Base-by-base conservation (phyloP, 768 basidiomycete species). In the Naganishia antarctica region DNA sequence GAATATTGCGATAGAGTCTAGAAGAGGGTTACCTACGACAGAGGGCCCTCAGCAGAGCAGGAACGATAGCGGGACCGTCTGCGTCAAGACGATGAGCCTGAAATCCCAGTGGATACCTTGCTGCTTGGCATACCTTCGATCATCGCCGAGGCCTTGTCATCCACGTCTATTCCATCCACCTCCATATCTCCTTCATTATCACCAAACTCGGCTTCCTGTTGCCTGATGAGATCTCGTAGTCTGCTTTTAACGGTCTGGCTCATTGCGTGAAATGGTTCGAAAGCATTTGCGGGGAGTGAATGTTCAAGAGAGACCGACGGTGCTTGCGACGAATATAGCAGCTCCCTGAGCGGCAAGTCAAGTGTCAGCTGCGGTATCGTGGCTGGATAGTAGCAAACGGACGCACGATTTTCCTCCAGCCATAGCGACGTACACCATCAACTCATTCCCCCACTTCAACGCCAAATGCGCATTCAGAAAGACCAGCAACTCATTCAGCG, bases 391-490 rank as follows among this genome's bases (percentile, higher is more conserved):
- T n/a, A n/a, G n/a, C n/a, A n/a, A n/a, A n/a, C n/a, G n/a, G n/a
- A n/a, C 69, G 68, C 58, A 73, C 70, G 73, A 70, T 65, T 61
- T 66, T 4, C 77, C 75, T 0, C 72, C 69, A 28, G 61, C 51
- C 61, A 66, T 71, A 4, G 93, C 94, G 8, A 85, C 94, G 74
- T 91, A 94, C 61, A 97, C 88, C 6, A 91, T 89, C 41, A 99
- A 82, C 4, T 88, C 84, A 74, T 99, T 99, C 76, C 94, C 92
- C 79, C 92, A 87, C 68, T 87, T 85, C 67, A 85, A 83, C 1
- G 92, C 92, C 66, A 98, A 83, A 78, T 98, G 92, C 3, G 91
- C 84, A 73, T 99, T 98, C 72, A 94, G 81, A 72, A 97, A 94
- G 31, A 89, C 87, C 63, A 97, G 83, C 28, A 96, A 80, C 71